phyloP scores from a whole-genome alignment of 2,329 filamentous ascomycete species.

The Colletotrichum eremochloae region DNA sequence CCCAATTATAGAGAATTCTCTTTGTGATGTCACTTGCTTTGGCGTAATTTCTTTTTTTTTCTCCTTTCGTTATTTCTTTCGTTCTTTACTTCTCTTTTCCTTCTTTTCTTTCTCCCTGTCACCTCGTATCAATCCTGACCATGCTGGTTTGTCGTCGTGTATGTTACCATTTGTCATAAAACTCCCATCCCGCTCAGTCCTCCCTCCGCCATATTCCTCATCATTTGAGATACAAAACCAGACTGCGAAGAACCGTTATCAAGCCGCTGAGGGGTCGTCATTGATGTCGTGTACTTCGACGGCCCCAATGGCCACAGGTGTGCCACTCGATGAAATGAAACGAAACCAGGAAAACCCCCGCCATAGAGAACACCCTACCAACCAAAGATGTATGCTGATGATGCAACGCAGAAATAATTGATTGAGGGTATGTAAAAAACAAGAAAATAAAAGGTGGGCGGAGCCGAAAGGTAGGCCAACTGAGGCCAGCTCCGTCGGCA shows the following conservation, averaged over 20 bases:
- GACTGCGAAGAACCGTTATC: slow-evolving; percentile 8
- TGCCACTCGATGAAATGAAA: background rate
- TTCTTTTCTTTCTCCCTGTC: slow-evolving; percentile 1
- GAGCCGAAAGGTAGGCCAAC: slow-evolving; percentile 30
- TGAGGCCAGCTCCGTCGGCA: slow-evolving; percentile 40
- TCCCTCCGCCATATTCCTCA: background rate
- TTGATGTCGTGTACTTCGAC: slow-evolving; percentile 29
- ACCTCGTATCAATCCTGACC: background rate
- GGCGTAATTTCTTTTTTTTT: background rate
- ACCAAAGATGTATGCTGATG: slow-evolving; percentile 32
- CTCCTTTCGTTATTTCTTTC: background rate
- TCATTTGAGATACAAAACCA: slow-evolving; percentile 1
- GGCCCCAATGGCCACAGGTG: background rate
- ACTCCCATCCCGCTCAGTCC: slow-evolving; percentile 6
- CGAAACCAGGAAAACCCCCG: background rate
- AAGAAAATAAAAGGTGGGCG: slow-evolving; percentile 29
- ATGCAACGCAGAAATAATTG: slow-evolving; percentile 41
- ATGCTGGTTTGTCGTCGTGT: background rate
- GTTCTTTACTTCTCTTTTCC: background rate
- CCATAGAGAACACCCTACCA: slow-evolving; percentile 25
- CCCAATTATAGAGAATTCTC: too few relatives aligned
- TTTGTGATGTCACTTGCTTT: background rate
- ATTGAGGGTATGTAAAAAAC: slow-evolving; percentile 41
- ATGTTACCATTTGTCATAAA: slow-evolving; percentile 11
- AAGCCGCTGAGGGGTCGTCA: slow-evolving; percentile 8